Evolutionary conservation across 176 grass and related monocot species (phyloP), one percentile per base, ranked within the genome.

Genomic region (Aegilops longissima): DNA sequence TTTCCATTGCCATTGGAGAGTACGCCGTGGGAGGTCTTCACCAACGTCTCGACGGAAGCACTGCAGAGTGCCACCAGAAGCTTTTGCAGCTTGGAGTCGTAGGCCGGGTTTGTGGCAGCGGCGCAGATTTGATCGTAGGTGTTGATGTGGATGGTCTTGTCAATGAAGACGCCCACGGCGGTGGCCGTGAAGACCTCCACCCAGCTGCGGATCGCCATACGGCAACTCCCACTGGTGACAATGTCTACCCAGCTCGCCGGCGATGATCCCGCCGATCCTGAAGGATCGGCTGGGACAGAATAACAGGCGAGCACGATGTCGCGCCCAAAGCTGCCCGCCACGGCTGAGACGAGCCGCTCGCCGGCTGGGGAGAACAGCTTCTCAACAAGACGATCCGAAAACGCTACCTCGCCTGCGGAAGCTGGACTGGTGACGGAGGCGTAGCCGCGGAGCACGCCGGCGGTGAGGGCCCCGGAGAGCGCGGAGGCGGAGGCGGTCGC

Each of bases 101-200:
- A 91, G 27, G 80, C 88, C 1, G 96, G 93, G 79, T 98, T 95
- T 21, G 96, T 98, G 65, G 95, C 88, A n/a, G 91, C 96, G 8
- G 93, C 77, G 80, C 95, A 91, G 68, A 98, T 54, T 30, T 98
- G 93, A 30, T 98, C 93, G 45, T 92, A 98, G 61, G 93, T 91
- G 88, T 96, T 98, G 88, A 98, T 94, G 85, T 98, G 91, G 79
- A 94, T 95, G 12, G 96, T 98, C 86, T 92, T 96, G 73, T 96
- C 92, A 12, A 98, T 89, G 87, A 95, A 98, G 33, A 98, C 88
- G 12, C 86, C 84, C 23, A 98, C 92, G 13, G 93, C 89, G 0
- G 93, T 98, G 70, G 93, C 91, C 23, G 94, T 86, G 63, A 98
- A 95, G 9, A 89, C 61, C 49, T 86, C 71, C 18, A 94, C 85